phyloP scores from a whole-genome alignment of 371 early-diverging fungal species.

The Vairimorpha apis region DNA sequence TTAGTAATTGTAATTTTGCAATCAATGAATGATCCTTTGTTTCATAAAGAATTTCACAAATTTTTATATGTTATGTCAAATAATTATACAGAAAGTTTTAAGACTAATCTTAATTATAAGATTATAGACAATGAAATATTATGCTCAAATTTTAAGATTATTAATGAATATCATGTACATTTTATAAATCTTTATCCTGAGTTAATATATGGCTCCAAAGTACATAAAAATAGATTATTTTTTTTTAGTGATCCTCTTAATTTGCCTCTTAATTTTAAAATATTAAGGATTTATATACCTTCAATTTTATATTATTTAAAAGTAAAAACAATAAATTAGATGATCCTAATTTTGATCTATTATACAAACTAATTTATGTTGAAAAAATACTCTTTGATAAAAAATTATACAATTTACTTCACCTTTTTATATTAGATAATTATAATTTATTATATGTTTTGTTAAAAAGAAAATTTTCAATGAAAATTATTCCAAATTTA shows the following conservation, averaged over 20 bases:
- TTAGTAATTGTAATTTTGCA: constrained; percentile 10
- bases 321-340: neutral
- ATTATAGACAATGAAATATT: constrained; percentile 3
- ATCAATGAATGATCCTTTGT: neutral
- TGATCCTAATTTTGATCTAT: constrained; percentile 11
- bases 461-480: constrained; percentile 24
- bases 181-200: constrained; percentile 29
- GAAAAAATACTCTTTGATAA: constrained; percentile 19
- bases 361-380: constrained; percentile 23
- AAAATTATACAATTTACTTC: constrained; percentile 8
- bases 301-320: constrained; percentile 13
- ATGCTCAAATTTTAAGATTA: constrained; percentile 11
- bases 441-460: constrained; percentile 18
- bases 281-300: constrained; percentile 18
- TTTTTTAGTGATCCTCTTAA: constrained; percentile 25
- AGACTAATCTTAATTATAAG: neutral
- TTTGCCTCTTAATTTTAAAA: constrained; percentile 12
- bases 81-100: constrained; percentile 7
- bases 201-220: constrained; percentile 16
- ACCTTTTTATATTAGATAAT: constrained; percentile 18
- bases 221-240: neutral
- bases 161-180: constrained; percentile 17
- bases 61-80: constrained; percentile 1
- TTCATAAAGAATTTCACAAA: neutral
- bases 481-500: neutral